phyloP scores from a whole-genome alignment of 129 eudicot genomes.

The Artemisia annua region DNA sequence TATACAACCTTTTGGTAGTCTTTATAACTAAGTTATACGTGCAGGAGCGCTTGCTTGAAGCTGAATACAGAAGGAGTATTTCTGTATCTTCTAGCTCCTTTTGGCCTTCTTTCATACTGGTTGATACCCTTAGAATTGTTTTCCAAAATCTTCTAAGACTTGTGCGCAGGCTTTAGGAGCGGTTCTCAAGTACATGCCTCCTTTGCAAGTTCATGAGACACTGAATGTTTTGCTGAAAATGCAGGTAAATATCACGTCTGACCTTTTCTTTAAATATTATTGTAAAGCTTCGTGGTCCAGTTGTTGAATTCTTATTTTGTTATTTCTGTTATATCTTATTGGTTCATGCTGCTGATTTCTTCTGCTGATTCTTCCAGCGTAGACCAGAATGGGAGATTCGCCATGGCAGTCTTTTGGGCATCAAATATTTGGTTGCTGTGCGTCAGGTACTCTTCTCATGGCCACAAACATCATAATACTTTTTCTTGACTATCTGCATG shows the following conservation, averaged over 20 bases:
- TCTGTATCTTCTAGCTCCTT: conserved; percentile 75
- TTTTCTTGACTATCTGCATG: no score
- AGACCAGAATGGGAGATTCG: conserved; percentile 99
- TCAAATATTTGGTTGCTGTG: conserved; percentile 94
- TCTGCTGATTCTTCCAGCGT: conserved; percentile 70
- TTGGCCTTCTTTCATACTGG: conserved; percentile 92
- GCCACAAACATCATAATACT: no score
- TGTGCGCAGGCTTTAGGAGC: conserved; percentile 99
- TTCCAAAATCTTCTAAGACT: conserved; percentile 90
- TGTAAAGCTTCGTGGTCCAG: neutral
- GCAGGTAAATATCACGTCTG: conserved; percentile 65
- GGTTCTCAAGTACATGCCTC: conserved; percentile 94
- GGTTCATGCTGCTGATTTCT: conserved; percentile 35
- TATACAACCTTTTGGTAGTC: no score
- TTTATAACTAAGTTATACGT: conserved; percentile 16
- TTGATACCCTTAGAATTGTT: conserved; percentile 90
- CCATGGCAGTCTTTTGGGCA: conserved; percentile 59
- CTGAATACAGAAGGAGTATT: conserved; percentile 71
- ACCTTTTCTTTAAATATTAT: neutral
- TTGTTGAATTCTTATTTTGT: conserved; percentile 8
- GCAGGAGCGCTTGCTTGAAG: conserved; percentile 93
- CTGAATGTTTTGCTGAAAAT: conserved; percentile 79
- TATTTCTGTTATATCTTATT: conserved; percentile 24
- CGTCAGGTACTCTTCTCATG: conserved; percentile 32
- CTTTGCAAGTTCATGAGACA: conserved; percentile 70